Conservation (phyloP, 257 asterid genomes). For the Jasminum sambac region DNA sequence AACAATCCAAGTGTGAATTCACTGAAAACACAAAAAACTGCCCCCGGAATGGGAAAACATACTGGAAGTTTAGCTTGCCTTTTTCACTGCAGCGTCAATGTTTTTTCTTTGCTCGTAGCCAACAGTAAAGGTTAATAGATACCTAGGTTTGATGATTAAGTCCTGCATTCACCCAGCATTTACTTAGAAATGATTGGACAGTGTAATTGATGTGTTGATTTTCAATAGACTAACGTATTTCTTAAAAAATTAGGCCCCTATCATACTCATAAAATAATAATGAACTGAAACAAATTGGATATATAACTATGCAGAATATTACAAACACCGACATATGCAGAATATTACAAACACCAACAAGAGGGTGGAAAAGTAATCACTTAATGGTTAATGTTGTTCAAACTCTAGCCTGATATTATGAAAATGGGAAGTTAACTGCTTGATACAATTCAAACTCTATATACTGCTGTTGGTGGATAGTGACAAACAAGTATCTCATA, state of each 20-base stretch:
- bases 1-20: slow-evolving; percentile 13
- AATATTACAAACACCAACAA: no score
- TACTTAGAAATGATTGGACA: slow-evolving; percentile 12
- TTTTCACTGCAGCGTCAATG: slow-evolving; percentile 84
- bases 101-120: slow-evolving; percentile 74
- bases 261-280: neutral
- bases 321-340: neutral
- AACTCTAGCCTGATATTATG: neutral
- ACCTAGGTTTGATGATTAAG: slow-evolving; percentile 72
- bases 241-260: neutral
- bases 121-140: slow-evolving; percentile 86
- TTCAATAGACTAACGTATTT: no score
- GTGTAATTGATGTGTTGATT: slow-evolving; percentile 2
- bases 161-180: slow-evolving; percentile 46
- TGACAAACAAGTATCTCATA: slow-evolving; percentile 2
- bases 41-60: neutral
- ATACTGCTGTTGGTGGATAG: neutral
- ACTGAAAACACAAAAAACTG: slow-evolving; percentile 9
- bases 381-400: neutral
- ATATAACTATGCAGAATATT: neutral
- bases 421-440: neutral
- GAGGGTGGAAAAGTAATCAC: neutral
- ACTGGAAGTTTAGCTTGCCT: slow-evolving; percentile 38
- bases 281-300: neutral
- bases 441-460: neutral